These are phyloP conservation scores for Lepiota brunneoincarnata DNA, from an alignment of 768 basidiomycete genomes.

Conservation along the genomic window DNA sequence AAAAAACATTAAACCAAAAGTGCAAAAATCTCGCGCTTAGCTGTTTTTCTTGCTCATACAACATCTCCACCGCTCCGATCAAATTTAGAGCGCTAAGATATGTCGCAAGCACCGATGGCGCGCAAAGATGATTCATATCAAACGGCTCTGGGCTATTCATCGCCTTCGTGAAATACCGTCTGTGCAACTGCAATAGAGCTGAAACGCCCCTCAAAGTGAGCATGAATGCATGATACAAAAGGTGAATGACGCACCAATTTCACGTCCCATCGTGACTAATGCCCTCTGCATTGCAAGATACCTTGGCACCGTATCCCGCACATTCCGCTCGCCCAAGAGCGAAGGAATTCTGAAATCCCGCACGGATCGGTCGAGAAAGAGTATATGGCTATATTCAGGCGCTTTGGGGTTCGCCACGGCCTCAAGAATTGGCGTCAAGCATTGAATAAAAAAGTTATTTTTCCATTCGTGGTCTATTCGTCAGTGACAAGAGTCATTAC, in stretches of 20 bases:
- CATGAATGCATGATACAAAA: slow-evolving; percentile 4
- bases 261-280: slow-evolving; percentile 55
- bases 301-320: slow-evolving; percentile 37
- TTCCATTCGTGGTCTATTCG: slow-evolving; percentile 69
- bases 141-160: slow-evolving; percentile 53
- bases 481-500: neutral
- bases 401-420: slow-evolving; percentile 46
- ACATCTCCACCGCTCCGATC: slow-evolving; percentile 51
- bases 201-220: neutral
- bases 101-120: slow-evolving; percentile 70
- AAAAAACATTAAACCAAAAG: slow-evolving; percentile 76
- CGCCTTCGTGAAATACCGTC: slow-evolving; percentile 65
- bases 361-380: slow-evolving; percentile 51
- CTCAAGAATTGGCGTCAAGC: slow-evolving; percentile 62
- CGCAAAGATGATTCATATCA: slow-evolving; percentile 57
- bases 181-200: slow-evolving; percentile 69
- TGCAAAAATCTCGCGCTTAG: slow-evolving; percentile 64
- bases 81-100: slow-evolving; percentile 58
- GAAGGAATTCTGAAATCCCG: slow-evolving; percentile 56
- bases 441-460: slow-evolving; percentile 59
- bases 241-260: slow-evolving; percentile 46
- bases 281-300: slow-evolving; percentile 66
- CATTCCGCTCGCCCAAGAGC: slow-evolving; percentile 42
- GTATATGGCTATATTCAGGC: slow-evolving; percentile 49
- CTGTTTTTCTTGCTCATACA: slow-evolving; percentile 58